A percentile compares a stretch with the other conserved stretches of the same genome.
phyloP scores from a whole-genome alignment of 1,284 basidiomycete species.

The Porodaedalea pini region DNA sequence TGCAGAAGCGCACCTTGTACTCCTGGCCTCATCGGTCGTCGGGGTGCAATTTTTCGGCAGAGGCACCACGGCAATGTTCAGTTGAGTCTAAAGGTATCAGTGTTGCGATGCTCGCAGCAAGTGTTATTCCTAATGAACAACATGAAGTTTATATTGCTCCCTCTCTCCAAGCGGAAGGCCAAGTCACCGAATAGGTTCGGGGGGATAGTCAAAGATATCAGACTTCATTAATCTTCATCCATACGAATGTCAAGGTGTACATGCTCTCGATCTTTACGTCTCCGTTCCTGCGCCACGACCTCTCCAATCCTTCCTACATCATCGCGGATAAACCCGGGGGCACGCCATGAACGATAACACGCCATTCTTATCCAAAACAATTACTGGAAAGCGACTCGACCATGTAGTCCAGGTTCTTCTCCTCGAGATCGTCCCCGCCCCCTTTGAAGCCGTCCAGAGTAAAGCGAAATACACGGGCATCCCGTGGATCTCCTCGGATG shows the following conservation, averaged over 20 bases:
- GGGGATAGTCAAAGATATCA: background rate
- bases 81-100: background rate
- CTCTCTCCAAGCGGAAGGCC: background rate
- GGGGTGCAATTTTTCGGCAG: background rate
- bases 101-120: background rate
- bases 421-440: background rate
- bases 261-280: background rate
- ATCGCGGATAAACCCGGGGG: background rate
- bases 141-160: no score
- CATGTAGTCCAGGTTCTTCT: background rate
- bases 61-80: background rate
- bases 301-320: background rate
- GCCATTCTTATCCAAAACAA: background rate
- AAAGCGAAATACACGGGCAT: slow-evolving; percentile 13
- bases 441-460: background rate
- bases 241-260: background rate
- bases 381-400: background rate
- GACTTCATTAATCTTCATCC: background rate
- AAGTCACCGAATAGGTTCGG: background rate
- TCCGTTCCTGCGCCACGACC: background rate
- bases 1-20: no score
- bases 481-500: slow-evolving; percentile 10
- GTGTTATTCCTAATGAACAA: background rate
- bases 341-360: background rate
- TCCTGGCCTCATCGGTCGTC: background rate